Evolutionary conservation across 495 filamentous ascomycete genomes (phyloP), one percentile per base, ranked within the genome.

Genomic region (Platismatia glauca): DNA sequence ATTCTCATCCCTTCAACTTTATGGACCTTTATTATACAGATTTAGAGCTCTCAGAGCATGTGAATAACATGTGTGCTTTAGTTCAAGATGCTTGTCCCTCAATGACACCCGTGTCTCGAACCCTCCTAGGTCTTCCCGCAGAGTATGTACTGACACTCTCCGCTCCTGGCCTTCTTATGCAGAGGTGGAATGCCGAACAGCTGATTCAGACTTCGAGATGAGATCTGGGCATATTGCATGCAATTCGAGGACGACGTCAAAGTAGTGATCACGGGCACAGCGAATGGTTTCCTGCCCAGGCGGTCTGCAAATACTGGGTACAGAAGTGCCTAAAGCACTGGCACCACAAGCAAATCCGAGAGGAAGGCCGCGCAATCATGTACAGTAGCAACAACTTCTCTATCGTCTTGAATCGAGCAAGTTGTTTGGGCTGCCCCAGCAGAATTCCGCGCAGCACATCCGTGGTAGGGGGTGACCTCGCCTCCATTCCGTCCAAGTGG

Each of bases 401-500:
- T 20, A 8, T 53, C 33, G 34, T 60, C 16, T 5, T 60, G 33
- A 53, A 60, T 29, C 33, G 31, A 20, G 59, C 43, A 27, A 60
- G 59, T 46, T 60, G 20, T 52, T 27, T 60, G 15, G 59, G 59
- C 15, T 29, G 16, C 29, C 1, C 24, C 3, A 37, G 11, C 3
- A 22, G 4, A 27, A 35, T 31, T 12, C 43, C 58, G 8, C 22
- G 24, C 29, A 60, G 29, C 3, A 4, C 16, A 24, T 37, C 22
- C 12, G 48, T 48, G 27, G 44, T 34, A 33, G 24, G 35, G 15
- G n/a, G 22, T 11, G 35, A 46, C 43, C 34, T 38, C 29, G 58
- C 31, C 35, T 43, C 58, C 24, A 16, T 60, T 20, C 58, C 58
- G 37, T 60, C 58, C 24, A n/a, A 24, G 37, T 60, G 58, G 58